phyloP scores from a whole-genome alignment of 2,329 filamentous ascomycete species.

The Ustulina deusta region DNA sequence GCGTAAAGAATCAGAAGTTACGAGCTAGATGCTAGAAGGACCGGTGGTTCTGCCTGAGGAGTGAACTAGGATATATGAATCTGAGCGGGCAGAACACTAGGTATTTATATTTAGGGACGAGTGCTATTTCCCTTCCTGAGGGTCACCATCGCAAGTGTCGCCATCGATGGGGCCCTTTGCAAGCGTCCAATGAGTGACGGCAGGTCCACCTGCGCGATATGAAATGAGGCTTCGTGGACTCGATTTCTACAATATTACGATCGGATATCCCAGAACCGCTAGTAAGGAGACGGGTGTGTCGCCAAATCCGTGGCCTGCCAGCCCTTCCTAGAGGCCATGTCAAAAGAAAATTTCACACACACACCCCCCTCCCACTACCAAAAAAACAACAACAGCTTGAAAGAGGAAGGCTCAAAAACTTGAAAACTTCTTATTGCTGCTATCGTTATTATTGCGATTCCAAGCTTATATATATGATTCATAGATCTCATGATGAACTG shows the following conservation, averaged over 20 bases:
- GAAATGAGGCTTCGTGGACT: slow-evolving; percentile 21
- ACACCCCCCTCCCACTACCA: neutral
- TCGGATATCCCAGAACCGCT: slow-evolving; percentile 15
- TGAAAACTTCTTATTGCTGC: neutral
- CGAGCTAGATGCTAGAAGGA: slow-evolving; percentile 1
- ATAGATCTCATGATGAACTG: neutral
- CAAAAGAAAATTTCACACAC: slow-evolving; percentile 28
- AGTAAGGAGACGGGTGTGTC: slow-evolving; percentile 18
- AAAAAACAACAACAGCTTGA: neutral
- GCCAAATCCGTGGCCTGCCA: slow-evolving; percentile 16
- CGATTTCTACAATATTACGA: slow-evolving; percentile 21
- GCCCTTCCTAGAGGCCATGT: slow-evolving; percentile 5
- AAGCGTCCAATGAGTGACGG: slow-evolving; percentile 6
- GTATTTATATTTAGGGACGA: slow-evolving; percentile 24
- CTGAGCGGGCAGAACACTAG: slow-evolving; percentile 5
- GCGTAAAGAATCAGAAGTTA: slow-evolving; percentile 10
- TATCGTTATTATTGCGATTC: neutral
- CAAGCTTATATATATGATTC: neutral
- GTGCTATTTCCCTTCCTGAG: neutral
- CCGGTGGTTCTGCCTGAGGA: slow-evolving; percentile 9
- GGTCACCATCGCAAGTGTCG: slow-evolving; percentile 8
- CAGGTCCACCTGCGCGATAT: no score
- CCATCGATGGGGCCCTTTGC: slow-evolving; percentile 4
- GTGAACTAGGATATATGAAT: neutral
- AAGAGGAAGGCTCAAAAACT: neutral